These are phyloP conservation scores for Phlebopus sp. DNA, from an alignment of 1,284 basidiomycete genomes.

Conservation along the genomic window DNA sequence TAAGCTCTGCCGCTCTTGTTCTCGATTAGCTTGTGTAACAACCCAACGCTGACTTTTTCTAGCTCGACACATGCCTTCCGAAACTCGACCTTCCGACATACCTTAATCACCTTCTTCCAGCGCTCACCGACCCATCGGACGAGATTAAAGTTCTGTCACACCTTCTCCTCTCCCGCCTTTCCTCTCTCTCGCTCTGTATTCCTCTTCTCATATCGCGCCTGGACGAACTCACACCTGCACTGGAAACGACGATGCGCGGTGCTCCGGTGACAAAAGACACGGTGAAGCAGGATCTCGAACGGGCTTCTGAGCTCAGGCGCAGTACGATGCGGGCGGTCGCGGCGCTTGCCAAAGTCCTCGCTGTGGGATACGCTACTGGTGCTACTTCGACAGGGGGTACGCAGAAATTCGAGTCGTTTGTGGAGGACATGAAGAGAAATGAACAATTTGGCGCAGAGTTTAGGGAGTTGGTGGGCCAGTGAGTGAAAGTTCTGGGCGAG, in stretches of 20 bases:
- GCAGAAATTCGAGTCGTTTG: constrained; percentile 69
- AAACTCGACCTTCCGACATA: constrained; percentile 87
- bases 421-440: constrained; percentile 65
- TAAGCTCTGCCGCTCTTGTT: constrained; percentile 36
- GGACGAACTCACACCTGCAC: constrained; percentile 79
- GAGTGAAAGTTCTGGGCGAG: background rate
- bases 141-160: constrained; percentile 97
- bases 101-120: constrained; percentile 77
- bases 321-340: constrained; percentile 84
- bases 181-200: constrained; percentile 58
- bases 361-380: constrained; percentile 51
- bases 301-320: constrained; percentile 87
- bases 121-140: constrained; percentile 87
- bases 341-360: constrained; percentile 73
- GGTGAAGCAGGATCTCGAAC: constrained; percentile 96
- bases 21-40: too few species aligned
- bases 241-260: constrained; percentile 91
- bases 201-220: constrained; percentile 55
- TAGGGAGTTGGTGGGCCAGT: constrained; percentile 48
- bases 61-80: constrained; percentile 88
- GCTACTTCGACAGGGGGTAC: constrained; percentile 43
- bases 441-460: constrained; percentile 66
- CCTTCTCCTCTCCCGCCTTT: constrained; percentile 91
- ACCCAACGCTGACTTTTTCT: constrained; percentile 10
- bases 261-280: constrained; percentile 88